phyloP scores from a whole-genome alignment of 345 rosid genomes.

The Rhizophora apiculata region DNA sequence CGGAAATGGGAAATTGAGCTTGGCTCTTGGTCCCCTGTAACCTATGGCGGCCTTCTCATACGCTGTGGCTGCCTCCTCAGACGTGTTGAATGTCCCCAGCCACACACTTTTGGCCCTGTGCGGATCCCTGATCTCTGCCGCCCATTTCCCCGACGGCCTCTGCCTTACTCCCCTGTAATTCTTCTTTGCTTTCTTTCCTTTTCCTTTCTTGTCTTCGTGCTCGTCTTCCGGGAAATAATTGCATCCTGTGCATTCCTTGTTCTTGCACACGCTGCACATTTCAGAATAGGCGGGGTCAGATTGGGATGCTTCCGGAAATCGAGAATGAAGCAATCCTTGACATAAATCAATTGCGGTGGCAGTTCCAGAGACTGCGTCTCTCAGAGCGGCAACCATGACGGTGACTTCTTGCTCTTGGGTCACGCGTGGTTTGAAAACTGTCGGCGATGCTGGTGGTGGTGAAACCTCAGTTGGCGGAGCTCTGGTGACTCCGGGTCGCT shows the following conservation, averaged over 20 bases:
- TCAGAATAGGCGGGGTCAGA: constrained; percentile 29
- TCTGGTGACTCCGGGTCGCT: constrained; percentile 23
- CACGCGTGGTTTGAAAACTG: constrained; percentile 20
- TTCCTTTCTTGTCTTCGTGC: constrained; percentile 14
- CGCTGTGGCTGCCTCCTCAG: constrained; percentile 90
- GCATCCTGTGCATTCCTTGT: constrained; percentile 75
- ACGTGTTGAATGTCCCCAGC: constrained; percentile 90
- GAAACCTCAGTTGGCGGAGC: neutral
- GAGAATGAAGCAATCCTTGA: neutral
- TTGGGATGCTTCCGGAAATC: neutral
- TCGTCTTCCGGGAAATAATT: constrained; percentile 62
- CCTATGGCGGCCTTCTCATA: constrained; percentile 74
- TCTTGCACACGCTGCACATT: constrained; percentile 60
- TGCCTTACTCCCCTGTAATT: constrained; percentile 95
- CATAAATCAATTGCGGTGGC: neutral
- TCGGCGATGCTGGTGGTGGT: constrained; percentile 3
- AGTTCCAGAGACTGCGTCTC: constrained; percentile 30
- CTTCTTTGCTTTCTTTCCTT: constrained; percentile 46
- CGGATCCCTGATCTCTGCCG: constrained; percentile 96
- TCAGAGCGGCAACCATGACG: constrained; percentile 57
- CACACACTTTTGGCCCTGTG: constrained; percentile 72
- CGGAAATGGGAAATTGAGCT: constrained; percentile 55
- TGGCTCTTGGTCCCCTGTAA: constrained; percentile 47
- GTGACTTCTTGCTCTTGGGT: constrained; percentile 58
- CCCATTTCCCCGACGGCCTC: constrained; percentile 98